Percentiles rank a stretch among this genome's conserved stretches.
Conservation (phyloP, 768 basidiomycete species). For the Pisolithus tinctorius region DNA sequence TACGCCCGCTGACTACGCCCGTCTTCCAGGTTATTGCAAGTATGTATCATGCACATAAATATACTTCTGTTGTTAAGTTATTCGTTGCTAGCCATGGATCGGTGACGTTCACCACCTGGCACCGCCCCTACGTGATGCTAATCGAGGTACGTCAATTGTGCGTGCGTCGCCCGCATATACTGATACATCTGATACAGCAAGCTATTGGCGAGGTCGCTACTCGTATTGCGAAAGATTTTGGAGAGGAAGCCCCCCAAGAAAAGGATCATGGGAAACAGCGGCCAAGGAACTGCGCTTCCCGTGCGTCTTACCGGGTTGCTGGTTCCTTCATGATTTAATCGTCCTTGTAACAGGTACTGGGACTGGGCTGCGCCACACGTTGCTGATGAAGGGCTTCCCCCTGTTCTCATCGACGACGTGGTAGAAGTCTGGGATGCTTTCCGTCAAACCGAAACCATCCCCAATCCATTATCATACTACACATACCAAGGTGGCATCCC, state of each 20-base stretch:
- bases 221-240: conserved; percentile 19
- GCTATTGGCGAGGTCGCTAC: conserved; percentile 19
- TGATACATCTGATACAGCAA: conserved; percentile 14
- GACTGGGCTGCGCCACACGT: conserved; percentile 22
- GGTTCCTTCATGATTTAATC: neutral
- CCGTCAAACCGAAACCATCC: conserved; percentile 4
- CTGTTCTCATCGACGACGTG: conserved; percentile 12
- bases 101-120: conserved; percentile 20
- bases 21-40: conserved; percentile 21
- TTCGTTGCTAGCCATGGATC: conserved; percentile 12
- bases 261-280: conserved; percentile 10
- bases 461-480: conserved; percentile 16
- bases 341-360: conserved; percentile 17
- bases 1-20: neutral
- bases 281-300: conserved; percentile 23
- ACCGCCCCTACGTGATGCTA: conserved; percentile 23
- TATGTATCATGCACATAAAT: conserved; percentile 4
- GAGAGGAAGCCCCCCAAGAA: conserved; percentile 12
- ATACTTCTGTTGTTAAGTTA: neutral
- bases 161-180: no score
- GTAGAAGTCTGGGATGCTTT: conserved; percentile 5
- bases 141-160: conserved; percentile 11
- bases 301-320: conserved; percentile 7
- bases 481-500: conserved; percentile 11
- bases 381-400: conserved; percentile 13